These are phyloP conservation scores for Trichophyton rubrum DNA, from an alignment of 2,329 filamentous ascomycete species.

Conservation along the genomic window DNA sequence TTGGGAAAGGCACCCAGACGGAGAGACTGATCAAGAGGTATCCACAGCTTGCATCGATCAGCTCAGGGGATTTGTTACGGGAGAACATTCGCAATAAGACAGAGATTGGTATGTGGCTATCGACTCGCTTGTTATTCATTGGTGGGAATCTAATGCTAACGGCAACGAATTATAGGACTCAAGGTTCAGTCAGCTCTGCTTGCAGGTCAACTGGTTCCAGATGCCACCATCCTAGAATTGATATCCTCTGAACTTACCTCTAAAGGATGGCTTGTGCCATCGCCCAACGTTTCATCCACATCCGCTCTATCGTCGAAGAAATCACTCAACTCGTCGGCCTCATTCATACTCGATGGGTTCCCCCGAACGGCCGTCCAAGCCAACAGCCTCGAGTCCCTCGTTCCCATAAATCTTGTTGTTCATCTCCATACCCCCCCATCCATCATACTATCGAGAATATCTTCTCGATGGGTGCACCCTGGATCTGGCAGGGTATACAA, in stretches of 20 bases:
- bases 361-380: conserved; percentile 79
- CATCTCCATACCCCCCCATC: conserved; percentile 73
- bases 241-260: conserved; percentile 80
- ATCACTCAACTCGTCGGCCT: conserved; percentile 58
- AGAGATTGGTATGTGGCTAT: conserved; percentile 52
- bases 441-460: conserved; percentile 80
- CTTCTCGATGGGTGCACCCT: conserved; percentile 85
- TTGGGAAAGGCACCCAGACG: conserved; percentile 93
- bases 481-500: conserved; percentile 91
- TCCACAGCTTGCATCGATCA: conserved; percentile 79
- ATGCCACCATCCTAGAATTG: conserved; percentile 79
- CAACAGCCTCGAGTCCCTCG: conserved; percentile 58
- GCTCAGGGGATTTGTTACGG: conserved; percentile 82
- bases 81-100: conserved; percentile 86
- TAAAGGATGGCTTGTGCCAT: conserved; percentile 64
- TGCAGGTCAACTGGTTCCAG: conserved; percentile 76
- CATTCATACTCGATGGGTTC: conserved; percentile 93
- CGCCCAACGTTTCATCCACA: conserved; percentile 32
- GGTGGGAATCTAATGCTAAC: conserved; percentile 6
- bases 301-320: conserved; percentile 24
- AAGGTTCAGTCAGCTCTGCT: conserved; percentile 84
- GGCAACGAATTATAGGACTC: conserved; percentile 48
- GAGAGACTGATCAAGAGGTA: conserved; percentile 77
- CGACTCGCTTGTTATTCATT: not conserved
- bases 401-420: conserved; percentile 92